A percentile compares a stretch with the other conserved stretches of the same genome.
Conservation (phyloP, 2,329 filamentous ascomycete species). For the Microdochium bolleyi region DNA sequence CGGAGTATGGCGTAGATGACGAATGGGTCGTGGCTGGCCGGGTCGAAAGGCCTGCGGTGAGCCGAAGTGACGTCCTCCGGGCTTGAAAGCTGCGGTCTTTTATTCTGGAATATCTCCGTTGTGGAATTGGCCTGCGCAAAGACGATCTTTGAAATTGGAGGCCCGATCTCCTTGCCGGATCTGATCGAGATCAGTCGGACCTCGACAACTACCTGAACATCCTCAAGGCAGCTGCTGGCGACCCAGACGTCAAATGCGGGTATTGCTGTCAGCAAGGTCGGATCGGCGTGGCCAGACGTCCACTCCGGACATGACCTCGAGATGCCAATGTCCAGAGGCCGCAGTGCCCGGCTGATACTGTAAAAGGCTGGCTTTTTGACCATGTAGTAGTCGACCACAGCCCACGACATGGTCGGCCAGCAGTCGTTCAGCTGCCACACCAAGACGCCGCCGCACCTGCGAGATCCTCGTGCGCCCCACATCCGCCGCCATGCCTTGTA, state of each 20-base stretch:
- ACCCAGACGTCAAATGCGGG: slow-evolving; percentile 36
- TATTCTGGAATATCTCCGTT: slow-evolving; percentile 27
- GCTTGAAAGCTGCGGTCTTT: not conserved
- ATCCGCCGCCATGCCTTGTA: slow-evolving; percentile 52
- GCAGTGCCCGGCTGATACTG: slow-evolving; percentile 49
- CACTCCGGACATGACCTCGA: slow-evolving; percentile 32
- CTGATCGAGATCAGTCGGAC: slow-evolving; percentile 32
- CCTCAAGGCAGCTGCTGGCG: slow-evolving; percentile 19
- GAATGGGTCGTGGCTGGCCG: slow-evolving; percentile 31
- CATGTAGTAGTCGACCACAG: slow-evolving; percentile 56
- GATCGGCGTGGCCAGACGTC: slow-evolving; percentile 33
- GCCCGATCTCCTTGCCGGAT: slow-evolving; percentile 25
- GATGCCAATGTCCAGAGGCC: slow-evolving; percentile 51
- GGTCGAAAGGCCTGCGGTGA: slow-evolving; percentile 17
- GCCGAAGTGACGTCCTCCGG: slow-evolving; percentile 10
- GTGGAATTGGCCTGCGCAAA: slow-evolving; percentile 25
- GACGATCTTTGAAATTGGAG: slow-evolving; percentile 13
- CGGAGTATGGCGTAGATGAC: slow-evolving; percentile 37
- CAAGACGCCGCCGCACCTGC: slow-evolving; percentile 54
- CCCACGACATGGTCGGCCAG: slow-evolving; percentile 60
- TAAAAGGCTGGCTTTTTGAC: slow-evolving; percentile 52
- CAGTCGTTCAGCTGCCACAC: slow-evolving; percentile 67
- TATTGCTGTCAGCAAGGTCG: slow-evolving; percentile 24
- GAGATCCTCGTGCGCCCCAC: slow-evolving; percentile 50
- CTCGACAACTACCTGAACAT: slow-evolving; percentile 16